Evolutionary conservation across 106 monocot genomes (phyloP).

Genomic region (Dioscorea dumetorum): DNA sequence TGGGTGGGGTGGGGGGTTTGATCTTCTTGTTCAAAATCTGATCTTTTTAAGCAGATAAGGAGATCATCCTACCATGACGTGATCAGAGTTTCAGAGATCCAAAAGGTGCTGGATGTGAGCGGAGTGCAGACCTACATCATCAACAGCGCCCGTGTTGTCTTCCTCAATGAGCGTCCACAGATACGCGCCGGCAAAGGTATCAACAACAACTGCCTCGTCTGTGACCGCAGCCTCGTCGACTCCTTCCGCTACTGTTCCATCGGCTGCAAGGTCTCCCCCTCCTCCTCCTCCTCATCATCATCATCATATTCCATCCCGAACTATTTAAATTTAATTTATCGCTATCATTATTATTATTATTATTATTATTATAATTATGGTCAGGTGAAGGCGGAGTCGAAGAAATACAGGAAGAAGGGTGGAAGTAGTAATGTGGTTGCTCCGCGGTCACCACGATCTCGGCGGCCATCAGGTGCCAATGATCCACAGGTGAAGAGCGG

Average conservation of each 20-base stretch:
- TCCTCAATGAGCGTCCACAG: conserved; percentile 60
- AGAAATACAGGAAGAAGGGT: conserved; percentile 5
- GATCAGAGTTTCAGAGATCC: conserved; percentile 53
- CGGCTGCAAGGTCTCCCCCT: conserved; percentile 48
- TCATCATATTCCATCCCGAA: not conserved
- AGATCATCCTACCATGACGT: conserved; percentile 67
- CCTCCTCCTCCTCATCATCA: conserved; percentile 19
- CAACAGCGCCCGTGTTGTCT: conserved; percentile 57
- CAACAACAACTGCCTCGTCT: conserved; percentile 42
- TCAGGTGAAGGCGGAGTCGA: not conserved
- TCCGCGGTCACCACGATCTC: no score
- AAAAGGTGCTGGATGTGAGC: conserved; percentile 49
- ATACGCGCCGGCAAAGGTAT: conserved; percentile 40
- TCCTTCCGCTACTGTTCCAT: conserved; percentile 13
- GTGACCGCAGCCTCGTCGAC: conserved; percentile 43
- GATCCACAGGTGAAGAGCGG: not conserved
- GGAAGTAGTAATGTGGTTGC: no score
- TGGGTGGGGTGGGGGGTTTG: no score
- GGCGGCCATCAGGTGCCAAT: no score
- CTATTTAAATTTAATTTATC: no score
- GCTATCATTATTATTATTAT: no score
- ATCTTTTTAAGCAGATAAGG: conserved; percentile 43
- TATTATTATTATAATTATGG: no score
- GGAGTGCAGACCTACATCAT: conserved; percentile 59
- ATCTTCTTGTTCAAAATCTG: not conserved